Base-by-base conservation (phyloP, 1,284 basidiomycete genomes). In the Macrocystidia cucumis region DNA sequence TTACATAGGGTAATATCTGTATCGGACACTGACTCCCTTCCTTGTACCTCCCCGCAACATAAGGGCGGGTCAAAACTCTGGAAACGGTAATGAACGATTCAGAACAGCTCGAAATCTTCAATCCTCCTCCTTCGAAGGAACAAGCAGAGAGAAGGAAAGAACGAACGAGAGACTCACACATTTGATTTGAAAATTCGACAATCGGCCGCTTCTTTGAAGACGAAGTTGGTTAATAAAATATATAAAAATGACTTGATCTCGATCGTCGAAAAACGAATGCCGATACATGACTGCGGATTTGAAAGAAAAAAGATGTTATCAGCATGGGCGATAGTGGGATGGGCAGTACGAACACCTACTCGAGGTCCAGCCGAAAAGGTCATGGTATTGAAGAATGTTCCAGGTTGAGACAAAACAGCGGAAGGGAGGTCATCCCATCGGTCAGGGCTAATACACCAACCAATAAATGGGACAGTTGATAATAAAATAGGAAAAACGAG, bases 321-420 rank as follows among this genome's bases (percentile, higher is more conserved):
- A 29, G 37, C 22, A 20, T 5, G 11, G 21, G 18, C 11, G 32
- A 39, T 34, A 28, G 25, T 3, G 24, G 34, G 21, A 18, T n/a
- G n/a, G n/a, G n/a, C n/a, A n/a, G 38, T 9, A 24, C 18, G 12
- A 22, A 20, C 2, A 64, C 78, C 37, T 55, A 85, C 84, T 35
- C 85, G 67, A 32, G 85, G 84, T 18, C 85, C 86, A 19, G 78
- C 75, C 3, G 84, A 88, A 52, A 89, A 89, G 1, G 77, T 78
- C 34, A 89, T 57, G 1, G 74, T 70, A 48, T 82, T 79, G 14
- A 73, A 68, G 52, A 76, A 86, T 28, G 87, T 49, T 2, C 86
- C 84, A 16, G 85, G 86, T 31, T 76, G 61, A 12, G 64, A 55
- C 16, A 59, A 50, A 1, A 71, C 83, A 21, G 65, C 58, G 37